Evolutionary conservation across 306 rosid genomes (phyloP).

Genomic region (Cicer bijugum): DNA sequence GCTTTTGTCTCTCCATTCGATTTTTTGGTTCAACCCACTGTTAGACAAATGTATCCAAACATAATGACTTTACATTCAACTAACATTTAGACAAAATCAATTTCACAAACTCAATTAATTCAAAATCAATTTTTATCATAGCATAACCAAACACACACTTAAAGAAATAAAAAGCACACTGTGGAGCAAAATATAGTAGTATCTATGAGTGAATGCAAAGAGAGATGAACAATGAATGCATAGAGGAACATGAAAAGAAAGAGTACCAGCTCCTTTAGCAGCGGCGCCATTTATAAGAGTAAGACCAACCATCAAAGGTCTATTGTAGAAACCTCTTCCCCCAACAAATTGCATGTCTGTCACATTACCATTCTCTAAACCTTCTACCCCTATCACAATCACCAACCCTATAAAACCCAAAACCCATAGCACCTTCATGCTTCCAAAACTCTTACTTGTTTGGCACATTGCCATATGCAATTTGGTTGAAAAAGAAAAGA

Average conservation of each 20-base stretch:
- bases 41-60: too few relatives aligned
- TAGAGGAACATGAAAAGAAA: constrained; percentile 17
- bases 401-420: constrained; percentile 47
- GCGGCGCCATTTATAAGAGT: constrained; percentile 58
- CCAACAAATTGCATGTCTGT: constrained; percentile 48
- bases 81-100: too few relatives aligned
- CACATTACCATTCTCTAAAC: constrained; percentile 47
- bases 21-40: too few relatives aligned
- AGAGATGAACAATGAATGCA: neutral
- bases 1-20: too few relatives aligned
- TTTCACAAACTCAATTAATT: too few relatives aligned
- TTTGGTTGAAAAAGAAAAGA: constrained; percentile 10
- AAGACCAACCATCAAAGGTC: constrained; percentile 56
- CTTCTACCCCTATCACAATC: constrained; percentile 45
- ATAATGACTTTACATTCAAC: too few relatives aligned
- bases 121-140: too few relatives aligned
- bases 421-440: constrained; percentile 43
- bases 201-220: neutral
- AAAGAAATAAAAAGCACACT: constrained; percentile 2
- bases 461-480: constrained; percentile 44
- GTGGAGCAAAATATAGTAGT: constrained; percentile 2
- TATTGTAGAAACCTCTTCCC: constrained; percentile 41
- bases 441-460: constrained; percentile 30
- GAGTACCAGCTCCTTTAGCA: constrained; percentile 65
- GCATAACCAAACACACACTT: too few relatives aligned